phyloP scores from a whole-genome alignment of 1,284 basidiomycete species.

The Psilocybe mexicana region DNA sequence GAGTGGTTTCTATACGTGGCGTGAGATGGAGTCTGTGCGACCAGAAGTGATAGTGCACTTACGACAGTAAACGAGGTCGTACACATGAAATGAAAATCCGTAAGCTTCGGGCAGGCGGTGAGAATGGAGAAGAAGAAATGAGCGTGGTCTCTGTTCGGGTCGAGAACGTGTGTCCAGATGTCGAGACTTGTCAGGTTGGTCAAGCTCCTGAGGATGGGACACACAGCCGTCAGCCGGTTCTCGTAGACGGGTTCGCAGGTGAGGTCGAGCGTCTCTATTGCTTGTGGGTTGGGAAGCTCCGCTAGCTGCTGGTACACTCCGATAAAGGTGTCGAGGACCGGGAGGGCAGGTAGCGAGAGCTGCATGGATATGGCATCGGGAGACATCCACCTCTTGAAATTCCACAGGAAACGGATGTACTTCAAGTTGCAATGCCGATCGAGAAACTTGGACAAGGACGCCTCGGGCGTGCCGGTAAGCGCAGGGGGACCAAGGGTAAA shows the following conservation, averaged over 20 bases:
- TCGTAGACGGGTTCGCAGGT: conserved; percentile 47
- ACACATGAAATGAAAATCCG: conserved; percentile 49
- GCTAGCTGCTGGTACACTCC: conserved; percentile 47
- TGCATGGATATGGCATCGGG: conserved; percentile 36
- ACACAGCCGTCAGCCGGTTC: conserved; percentile 31
- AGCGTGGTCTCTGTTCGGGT: conserved; percentile 33
- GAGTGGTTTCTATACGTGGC: conserved; percentile 34
- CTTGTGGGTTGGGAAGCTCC: conserved; percentile 33
- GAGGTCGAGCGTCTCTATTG: conserved; percentile 41
- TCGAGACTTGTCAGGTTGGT: conserved; percentile 40
- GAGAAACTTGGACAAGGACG: conserved; percentile 33
- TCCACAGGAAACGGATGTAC: conserved; percentile 45
- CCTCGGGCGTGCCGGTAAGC: conserved; percentile 20
- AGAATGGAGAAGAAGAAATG: conserved; percentile 35
- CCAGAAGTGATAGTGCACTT: conserved; percentile 5
- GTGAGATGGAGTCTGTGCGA: neutral
- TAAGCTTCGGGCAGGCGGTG: conserved; percentile 34
- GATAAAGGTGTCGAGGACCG: conserved; percentile 39
- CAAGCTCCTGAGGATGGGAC: conserved; percentile 33
- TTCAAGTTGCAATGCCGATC: conserved; percentile 35
- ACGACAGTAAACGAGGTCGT: conserved; percentile 43
- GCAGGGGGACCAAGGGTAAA: conserved; percentile 36
- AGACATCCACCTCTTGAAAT: conserved; percentile 46
- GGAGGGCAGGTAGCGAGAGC: conserved; percentile 31
- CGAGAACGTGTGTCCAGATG: conserved; percentile 43